Evolutionary conservation across 2,329 filamentous ascomycete species (phyloP), one percentile per base, ranked within the genome.

Genomic region (Nemania sp.): DNA sequence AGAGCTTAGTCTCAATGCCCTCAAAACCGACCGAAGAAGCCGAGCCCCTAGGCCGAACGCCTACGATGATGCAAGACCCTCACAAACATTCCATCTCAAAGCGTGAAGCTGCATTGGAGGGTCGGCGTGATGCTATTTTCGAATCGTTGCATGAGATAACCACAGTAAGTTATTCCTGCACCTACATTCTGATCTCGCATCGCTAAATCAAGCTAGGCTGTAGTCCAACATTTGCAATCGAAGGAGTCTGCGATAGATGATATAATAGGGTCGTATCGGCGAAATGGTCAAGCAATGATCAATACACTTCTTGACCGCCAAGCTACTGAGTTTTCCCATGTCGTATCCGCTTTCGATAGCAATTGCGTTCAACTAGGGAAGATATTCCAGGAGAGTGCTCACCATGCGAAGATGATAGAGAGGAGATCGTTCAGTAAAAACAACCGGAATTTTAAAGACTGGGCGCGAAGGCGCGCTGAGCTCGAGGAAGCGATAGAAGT

Each of bases 231-330:
- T 39, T 28, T 59, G 22, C 14, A 46, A 30, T 54, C 47, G 6
- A 57, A 57, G 17, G 57, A 59, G 34, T 34, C 19, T 34, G 15
- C 41, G 5, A 26, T 53, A 20, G 33, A 52, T 30, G 41, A 24
- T 14, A 59, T 57, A 7, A 40, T 49, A 12, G 51, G n/a, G 30
- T 49, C 6, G 5, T 59, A 59, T 42, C 31, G 20, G 33, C 53
- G 33, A 51, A 53, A 30, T 40, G 54, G 46, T 3, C 46, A 12
- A 2, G 41, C 40, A 6, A 11, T 57, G 12, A 36, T 51, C 11
- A 24, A 45, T 14, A 39, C 14, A n/a, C 26, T 57, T 33, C 46
- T 56, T 34, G 47, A 52, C 37, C 54, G 47, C 17, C 57, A 59
- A 47, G 40, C 50, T 19, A 43, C 17, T 30, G 57, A 59, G 51